A percentile compares a stretch with the other conserved stretches of the same genome.
These are phyloP conservation scores for Boletellus sp. DNA, from an alignment of 768 basidiomycete species.

Conservation along the genomic window DNA sequence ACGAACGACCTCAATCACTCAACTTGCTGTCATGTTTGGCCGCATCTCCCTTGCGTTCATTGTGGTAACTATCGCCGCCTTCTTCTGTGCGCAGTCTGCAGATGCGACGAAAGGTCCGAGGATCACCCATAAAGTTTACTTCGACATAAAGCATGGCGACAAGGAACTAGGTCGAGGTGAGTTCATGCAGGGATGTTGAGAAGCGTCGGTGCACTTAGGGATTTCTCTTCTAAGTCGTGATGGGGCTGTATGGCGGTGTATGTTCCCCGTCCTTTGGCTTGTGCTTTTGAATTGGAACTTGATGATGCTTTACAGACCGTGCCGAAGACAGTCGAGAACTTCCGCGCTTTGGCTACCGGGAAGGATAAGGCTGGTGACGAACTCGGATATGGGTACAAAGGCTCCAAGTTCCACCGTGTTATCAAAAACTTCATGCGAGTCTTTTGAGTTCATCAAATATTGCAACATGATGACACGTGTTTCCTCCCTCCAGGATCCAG, in stretches of 20 bases:
- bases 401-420: conserved; percentile 94
- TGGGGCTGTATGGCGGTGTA: conserved; percentile 91
- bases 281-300: neutral
- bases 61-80: conserved; percentile 58
- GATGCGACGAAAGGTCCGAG: conserved; percentile 85
- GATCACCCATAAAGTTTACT: conserved; percentile 91
- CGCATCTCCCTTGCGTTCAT: conserved; percentile 60
- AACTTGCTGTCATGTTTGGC: conserved; percentile 44
- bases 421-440: conserved; percentile 89
- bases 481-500: conserved; percentile 68
- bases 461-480: neutral
- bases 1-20: conserved; percentile 1
- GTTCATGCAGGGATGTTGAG: conserved; percentile 17
- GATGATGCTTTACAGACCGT: conserved; percentile 57
- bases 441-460: neutral
- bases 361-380: conserved; percentile 60
- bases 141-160: conserved; percentile 93
- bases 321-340: conserved; percentile 96
- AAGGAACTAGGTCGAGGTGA: conserved; percentile 77
- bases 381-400: conserved; percentile 89
- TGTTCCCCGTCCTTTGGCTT: conserved; percentile 20
- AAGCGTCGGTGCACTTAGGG: conserved; percentile 3
- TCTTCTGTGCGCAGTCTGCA: conserved; percentile 67
- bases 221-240: conserved; percentile 49
- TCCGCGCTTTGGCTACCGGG: conserved; percentile 88